Percentiles rank a stretch among this genome's conserved stretches.
These are phyloP conservation scores for Brassica hybrid DNA, from an alignment of 441 rosid genomes.

Conservation along the genomic window DNA sequence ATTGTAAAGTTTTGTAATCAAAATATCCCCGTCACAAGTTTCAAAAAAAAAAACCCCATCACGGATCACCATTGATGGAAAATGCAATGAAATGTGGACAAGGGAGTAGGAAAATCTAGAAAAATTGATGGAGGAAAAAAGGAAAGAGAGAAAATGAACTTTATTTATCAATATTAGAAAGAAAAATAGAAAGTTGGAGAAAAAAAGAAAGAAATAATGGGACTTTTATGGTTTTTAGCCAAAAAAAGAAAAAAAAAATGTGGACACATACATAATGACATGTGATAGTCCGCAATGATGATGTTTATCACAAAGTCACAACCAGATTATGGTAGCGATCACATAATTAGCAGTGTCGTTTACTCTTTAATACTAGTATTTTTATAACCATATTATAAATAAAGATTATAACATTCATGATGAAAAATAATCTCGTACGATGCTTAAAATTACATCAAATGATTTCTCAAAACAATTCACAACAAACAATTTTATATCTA, in stretches of 20 bases:
- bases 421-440: neutral
- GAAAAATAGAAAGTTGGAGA: neutral
- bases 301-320: neutral
- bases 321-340: neutral
- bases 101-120: too few relatives aligned
- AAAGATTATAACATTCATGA: neutral
- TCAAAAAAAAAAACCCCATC: neutral
- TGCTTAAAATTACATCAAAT: neutral
- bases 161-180: too few relatives aligned
- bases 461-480: neutral
- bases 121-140: too few relatives aligned
- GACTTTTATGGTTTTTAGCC: neutral
- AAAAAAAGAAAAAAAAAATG: neutral
- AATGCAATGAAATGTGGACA: neutral
- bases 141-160: too few relatives aligned
- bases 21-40: too few relatives aligned
- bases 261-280: neutral
- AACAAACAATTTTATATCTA: neutral
- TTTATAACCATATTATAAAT: neutral
- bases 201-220: too few relatives aligned
- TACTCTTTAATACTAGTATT: neutral
- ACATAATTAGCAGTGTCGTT: neutral
- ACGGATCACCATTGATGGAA: neutral
- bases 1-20: neutral
- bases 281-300: constrained; percentile 1